Evolutionary conservation across 352 stramenopile species (phyloP).

Genomic region (Pythium angustatum): DNA sequence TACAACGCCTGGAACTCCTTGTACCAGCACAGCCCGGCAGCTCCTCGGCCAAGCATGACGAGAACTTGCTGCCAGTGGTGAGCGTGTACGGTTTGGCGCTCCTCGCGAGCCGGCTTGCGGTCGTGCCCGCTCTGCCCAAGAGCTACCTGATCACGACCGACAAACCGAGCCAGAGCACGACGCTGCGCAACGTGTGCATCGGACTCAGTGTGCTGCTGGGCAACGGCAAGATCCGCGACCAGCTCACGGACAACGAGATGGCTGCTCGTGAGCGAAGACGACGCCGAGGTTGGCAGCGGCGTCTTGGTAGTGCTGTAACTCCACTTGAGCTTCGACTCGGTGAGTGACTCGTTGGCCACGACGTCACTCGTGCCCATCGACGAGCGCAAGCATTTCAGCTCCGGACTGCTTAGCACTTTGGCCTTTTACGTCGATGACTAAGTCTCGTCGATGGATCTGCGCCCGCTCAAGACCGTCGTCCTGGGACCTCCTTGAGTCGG

Average conservation of each 20-base stretch:
- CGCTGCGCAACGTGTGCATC: conserved; percentile 63
- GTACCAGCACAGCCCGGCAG: conserved; percentile 57
- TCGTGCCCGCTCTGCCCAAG: conserved; percentile 38
- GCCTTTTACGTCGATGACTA: conserved; percentile 74
- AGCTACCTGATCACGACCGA: conserved; percentile 74
- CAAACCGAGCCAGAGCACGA: conserved; percentile 47
- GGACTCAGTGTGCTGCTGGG: conserved; percentile 61
- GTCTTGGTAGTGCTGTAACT: conserved; percentile 62
- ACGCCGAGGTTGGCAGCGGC: conserved; percentile 31
- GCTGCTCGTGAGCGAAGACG: conserved; percentile 63
- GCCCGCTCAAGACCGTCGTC: conserved; percentile 68
- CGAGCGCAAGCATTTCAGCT: conserved; percentile 68
- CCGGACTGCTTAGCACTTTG: conserved; percentile 64
- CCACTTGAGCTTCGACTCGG: conserved; percentile 65
- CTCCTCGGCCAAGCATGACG: conserved; percentile 30
- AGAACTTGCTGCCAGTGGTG: conserved; percentile 82
- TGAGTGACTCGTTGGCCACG: conserved; percentile 42
- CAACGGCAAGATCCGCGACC: conserved; percentile 50
- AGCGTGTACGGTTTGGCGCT: conserved; percentile 79
- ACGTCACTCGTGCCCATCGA: conserved; percentile 55
- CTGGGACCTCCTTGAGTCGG: conserved; percentile 67
- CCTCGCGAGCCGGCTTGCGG: conserved; percentile 48
- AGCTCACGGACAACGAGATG: conserved; percentile 40
- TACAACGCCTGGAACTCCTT: conserved; percentile 69
- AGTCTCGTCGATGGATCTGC: conserved; percentile 70